Evolutionary conservation across 495 filamentous ascomycete genomes (phyloP).

Genomic region (Penicillium chermesinum): DNA sequence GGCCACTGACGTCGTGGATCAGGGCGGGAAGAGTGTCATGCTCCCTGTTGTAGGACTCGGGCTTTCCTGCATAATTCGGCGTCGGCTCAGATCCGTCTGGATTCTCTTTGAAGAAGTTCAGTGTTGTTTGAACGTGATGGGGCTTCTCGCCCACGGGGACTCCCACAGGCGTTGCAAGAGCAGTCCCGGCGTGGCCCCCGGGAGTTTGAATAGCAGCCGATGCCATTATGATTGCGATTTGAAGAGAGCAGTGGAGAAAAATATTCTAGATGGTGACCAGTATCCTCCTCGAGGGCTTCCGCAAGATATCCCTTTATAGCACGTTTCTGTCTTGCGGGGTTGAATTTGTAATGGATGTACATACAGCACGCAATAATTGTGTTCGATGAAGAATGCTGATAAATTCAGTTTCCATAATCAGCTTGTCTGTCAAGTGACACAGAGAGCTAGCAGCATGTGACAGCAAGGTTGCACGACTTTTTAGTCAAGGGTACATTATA

Average conservation of each 20-base stretch:
- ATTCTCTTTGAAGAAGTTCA: constrained; percentile 57
- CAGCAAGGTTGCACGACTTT: too few species aligned
- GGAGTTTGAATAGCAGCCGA: constrained; percentile 40
- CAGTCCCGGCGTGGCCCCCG: constrained; percentile 3
- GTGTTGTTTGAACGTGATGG: constrained; percentile 48
- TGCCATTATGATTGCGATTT: constrained; percentile 19
- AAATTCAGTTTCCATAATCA: constrained; percentile 13
- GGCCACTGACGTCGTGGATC: constrained; percentile 45
- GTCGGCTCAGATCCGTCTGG: constrained; percentile 53
- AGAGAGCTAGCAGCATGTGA: too few species aligned
- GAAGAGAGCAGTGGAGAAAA: neutral
- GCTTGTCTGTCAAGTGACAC: constrained; percentile 2
- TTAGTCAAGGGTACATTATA: too few species aligned
- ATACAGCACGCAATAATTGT: constrained; percentile 33
- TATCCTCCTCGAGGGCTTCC: too few species aligned
- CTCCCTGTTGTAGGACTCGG: constrained; percentile 49
- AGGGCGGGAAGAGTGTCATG: constrained; percentile 24
- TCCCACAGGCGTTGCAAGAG: constrained; percentile 16
- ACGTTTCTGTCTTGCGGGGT: constrained; percentile 22
- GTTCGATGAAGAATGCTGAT: constrained; percentile 25
- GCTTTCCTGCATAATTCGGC: constrained; percentile 43
- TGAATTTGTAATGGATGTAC: constrained; percentile 34
- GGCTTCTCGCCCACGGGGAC: constrained; percentile 20
- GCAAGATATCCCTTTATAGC: too few species aligned
- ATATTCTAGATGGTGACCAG: too few species aligned